Evolutionary conservation across 768 basidiomycete genomes (phyloP).

Genomic region (Chlorophyllum brunneum): DNA sequence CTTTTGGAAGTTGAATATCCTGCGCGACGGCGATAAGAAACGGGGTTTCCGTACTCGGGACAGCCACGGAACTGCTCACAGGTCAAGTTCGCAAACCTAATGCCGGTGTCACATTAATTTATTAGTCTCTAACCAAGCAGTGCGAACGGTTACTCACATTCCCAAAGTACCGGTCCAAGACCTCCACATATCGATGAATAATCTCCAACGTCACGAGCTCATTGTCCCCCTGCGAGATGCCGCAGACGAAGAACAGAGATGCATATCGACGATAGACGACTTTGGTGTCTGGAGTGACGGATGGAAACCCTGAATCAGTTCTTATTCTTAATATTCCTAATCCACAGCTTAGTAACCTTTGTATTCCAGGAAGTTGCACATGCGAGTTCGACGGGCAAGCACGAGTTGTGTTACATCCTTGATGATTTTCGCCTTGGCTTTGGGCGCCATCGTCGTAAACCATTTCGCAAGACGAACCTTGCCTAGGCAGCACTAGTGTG

Average conservation of each 20-base stretch:
- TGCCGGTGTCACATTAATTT: slow-evolving; percentile 45
- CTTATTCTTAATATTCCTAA: slow-evolving; percentile 2
- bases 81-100: slow-evolving; percentile 90
- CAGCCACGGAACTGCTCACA: slow-evolving; percentile 44
- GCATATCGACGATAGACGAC: slow-evolving; percentile 97
- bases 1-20: slow-evolving; percentile 99
- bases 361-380: slow-evolving; percentile 99
- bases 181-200: slow-evolving; percentile 93
- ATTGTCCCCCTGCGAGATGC: slow-evolving; percentile 83
- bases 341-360: slow-evolving; percentile 61
- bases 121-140: slow-evolving; percentile 84
- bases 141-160: slow-evolving; percentile 53
- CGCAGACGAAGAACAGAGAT: slow-evolving; percentile 93
- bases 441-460: slow-evolving; percentile 92
- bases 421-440: slow-evolving; percentile 92
- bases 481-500: slow-evolving; percentile 41
- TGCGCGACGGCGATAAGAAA: slow-evolving; percentile 26
- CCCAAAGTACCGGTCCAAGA: slow-evolving; percentile 90
- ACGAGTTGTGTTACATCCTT: slow-evolving; percentile 99
- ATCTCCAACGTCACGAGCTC: slow-evolving; percentile 93
- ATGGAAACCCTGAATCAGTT: neutral
- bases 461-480: slow-evolving; percentile 98
- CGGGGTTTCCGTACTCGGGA: slow-evolving; percentile 12
- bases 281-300: slow-evolving; percentile 70
- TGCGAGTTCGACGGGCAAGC: slow-evolving; percentile 88